phyloP scores from a whole-genome alignment of 108 stramenopile genomes.

The Seminavis robusta region DNA sequence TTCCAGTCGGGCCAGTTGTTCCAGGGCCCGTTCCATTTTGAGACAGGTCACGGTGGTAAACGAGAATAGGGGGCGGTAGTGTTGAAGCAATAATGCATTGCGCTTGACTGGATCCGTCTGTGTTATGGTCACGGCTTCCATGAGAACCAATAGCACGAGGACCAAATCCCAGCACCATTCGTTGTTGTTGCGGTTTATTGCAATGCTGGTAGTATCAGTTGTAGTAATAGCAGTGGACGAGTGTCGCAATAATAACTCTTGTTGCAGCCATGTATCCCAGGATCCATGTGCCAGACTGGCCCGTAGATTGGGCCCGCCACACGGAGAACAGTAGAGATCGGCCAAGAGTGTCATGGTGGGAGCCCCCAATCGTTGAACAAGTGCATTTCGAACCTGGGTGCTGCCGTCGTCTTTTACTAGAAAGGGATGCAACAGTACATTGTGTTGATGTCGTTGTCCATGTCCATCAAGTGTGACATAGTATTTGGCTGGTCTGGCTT shows the following conservation, averaged over 20 bases:
- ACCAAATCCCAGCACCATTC: too few relatives aligned
- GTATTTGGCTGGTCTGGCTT: slow-evolving; percentile 43
- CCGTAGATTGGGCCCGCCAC: slow-evolving; percentile 61
- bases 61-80: slow-evolving; percentile 30
- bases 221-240: too few relatives aligned
- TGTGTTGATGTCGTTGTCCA: slow-evolving; percentile 61
- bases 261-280: slow-evolving; percentile 30
- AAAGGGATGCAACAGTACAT: slow-evolving; percentile 54
- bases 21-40: slow-evolving; percentile 9
- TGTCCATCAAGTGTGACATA: slow-evolving; percentile 73
- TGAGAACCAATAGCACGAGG: too few relatives aligned
- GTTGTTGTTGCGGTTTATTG: too few relatives aligned
- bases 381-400: slow-evolving; percentile 18
- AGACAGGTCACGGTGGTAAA: slow-evolving; percentile 26
- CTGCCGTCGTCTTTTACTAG: slow-evolving; percentile 13
- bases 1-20: too few relatives aligned
- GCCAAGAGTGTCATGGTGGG: slow-evolving; percentile 42
- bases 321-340: slow-evolving; percentile 51
- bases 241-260: slow-evolving; percentile 27
- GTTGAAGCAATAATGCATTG: too few relatives aligned
- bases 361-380: slow-evolving; percentile 33
- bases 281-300: slow-evolving; percentile 50
- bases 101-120: too few relatives aligned
- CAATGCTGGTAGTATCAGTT: too few relatives aligned
- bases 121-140: too few relatives aligned